phyloP scores from a whole-genome alignment of 495 filamentous ascomycete species.

The Pyrenopolyporus hunteri region DNA sequence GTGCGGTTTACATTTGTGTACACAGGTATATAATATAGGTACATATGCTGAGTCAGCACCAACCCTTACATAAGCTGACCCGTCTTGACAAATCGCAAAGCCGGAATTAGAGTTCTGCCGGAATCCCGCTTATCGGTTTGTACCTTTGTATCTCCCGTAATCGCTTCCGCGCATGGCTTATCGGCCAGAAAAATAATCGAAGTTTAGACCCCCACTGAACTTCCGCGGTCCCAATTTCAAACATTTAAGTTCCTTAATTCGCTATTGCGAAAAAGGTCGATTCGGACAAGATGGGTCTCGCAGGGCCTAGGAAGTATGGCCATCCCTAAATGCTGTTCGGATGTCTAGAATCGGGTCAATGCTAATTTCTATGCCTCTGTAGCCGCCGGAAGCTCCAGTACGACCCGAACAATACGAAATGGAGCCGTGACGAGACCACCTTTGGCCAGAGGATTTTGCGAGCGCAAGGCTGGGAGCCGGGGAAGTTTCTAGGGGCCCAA shows the following conservation, averaged over 20 bases:
- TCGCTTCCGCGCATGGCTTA: conserved; percentile 16
- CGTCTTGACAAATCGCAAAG: too few species aligned
- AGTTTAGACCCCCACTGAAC: conserved; percentile 13
- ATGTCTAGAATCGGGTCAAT: neutral
- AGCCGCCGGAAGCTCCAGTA: conserved; percentile 83
- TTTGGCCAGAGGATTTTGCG: conserved; percentile 89
- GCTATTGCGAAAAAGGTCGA: neutral
- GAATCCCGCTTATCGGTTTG: too few species aligned
- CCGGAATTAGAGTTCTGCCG: too few species aligned
- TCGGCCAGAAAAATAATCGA: conserved; percentile 23
- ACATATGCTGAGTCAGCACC: neutral
- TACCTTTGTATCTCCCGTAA: neutral
- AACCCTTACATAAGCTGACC: conserved; percentile 5
- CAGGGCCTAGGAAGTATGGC: conserved; percentile 72
- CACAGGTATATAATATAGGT: too few species aligned
- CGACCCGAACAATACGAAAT: conserved; percentile 94
- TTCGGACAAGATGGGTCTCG: conserved; percentile 68
- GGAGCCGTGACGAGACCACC: conserved; percentile 77
- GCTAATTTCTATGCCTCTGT: conserved; percentile 30
- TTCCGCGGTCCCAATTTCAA: conserved; percentile 6
- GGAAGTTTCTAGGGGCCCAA: conserved; percentile 75
- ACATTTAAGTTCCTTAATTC: neutral
- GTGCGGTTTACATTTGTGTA: too few species aligned
- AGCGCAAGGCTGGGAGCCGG: conserved; percentile 88
- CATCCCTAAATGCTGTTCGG: neutral